Conservation (phyloP, 345 rosid species). For the Rhodomyrtus tomentosa region DNA sequence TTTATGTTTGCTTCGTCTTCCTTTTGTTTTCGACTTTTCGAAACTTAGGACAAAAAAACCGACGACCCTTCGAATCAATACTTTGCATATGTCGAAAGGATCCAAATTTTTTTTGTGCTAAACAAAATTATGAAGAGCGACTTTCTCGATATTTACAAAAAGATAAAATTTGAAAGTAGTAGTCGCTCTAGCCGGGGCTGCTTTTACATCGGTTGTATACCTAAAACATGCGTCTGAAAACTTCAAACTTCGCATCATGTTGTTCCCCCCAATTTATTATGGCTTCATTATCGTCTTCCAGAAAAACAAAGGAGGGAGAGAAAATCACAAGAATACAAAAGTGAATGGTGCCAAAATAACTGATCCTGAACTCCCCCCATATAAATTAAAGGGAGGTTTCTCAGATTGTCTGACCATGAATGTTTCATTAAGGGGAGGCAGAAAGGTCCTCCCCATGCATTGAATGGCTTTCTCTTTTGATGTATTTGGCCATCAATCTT, state of each 20-base stretch:
- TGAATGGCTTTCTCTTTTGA: not conserved
- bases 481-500: not conserved
- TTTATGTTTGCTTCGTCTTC: no score
- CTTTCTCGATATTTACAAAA: not conserved
- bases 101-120: not conserved
- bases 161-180: not conserved
- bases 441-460: not conserved
- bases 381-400: not conserved
- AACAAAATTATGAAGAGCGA: not conserved
- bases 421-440: not conserved
- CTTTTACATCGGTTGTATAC: not conserved
- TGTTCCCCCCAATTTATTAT: not conserved
- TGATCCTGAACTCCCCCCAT: not conserved
- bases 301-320: not conserved
- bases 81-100: not conserved
- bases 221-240: not conserved
- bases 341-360: not conserved
- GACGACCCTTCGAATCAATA: accelerated
- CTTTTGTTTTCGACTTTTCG: no score
- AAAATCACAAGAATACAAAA: not conserved
- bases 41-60: not conserved
- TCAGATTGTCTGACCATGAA: not conserved
- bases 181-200: not conserved
- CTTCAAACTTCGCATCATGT: not conserved
- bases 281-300: not conserved